These are phyloP conservation scores for Neurospora sp. DNA, from an alignment of 495 filamentous ascomycete genomes.

Conservation along the genomic window DNA sequence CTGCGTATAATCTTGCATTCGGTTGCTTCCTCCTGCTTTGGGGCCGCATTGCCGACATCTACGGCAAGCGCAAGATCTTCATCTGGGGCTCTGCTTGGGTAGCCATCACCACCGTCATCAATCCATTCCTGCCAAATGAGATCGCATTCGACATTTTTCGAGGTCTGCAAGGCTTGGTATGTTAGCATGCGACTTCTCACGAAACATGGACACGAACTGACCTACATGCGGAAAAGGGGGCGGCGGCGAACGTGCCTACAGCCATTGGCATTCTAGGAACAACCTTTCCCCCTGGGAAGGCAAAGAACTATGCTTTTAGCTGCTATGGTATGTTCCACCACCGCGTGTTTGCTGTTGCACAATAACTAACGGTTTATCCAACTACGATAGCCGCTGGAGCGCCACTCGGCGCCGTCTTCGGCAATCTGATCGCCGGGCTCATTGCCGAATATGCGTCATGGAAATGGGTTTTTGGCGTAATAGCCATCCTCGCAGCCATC, in stretches of 20 bases:
- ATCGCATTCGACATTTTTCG: conserved; percentile 59
- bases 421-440: conserved; percentile 44
- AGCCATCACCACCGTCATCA: conserved; percentile 49
- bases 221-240: conserved; percentile 34
- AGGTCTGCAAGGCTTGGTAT: conserved; percentile 60
- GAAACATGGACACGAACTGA: neutral
- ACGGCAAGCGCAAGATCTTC: conserved; percentile 61
- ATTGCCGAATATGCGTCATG: conserved; percentile 46
- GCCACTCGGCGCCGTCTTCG: conserved; percentile 45
- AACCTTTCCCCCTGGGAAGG: conserved; percentile 50
- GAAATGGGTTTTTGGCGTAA: conserved; percentile 57
- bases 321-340: conserved; percentile 25
- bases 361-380: neutral
- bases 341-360: neutral
- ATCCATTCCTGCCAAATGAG: conserved; percentile 57
- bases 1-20: conserved; percentile 51
- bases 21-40: conserved; percentile 66
- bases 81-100: conserved; percentile 56
- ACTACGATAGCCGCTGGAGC: conserved; percentile 39
- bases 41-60: conserved; percentile 64
- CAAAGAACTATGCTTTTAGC: conserved; percentile 54
- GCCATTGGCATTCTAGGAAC: conserved; percentile 54
- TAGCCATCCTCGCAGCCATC: conserved; percentile 51
- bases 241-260: conserved; percentile 56
- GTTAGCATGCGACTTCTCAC: conserved; percentile 14